Evolutionary conservation across 345 rosid species (phyloP), one percentile per base, ranked within the genome.

Genomic region (Carallia brachiata): DNA sequence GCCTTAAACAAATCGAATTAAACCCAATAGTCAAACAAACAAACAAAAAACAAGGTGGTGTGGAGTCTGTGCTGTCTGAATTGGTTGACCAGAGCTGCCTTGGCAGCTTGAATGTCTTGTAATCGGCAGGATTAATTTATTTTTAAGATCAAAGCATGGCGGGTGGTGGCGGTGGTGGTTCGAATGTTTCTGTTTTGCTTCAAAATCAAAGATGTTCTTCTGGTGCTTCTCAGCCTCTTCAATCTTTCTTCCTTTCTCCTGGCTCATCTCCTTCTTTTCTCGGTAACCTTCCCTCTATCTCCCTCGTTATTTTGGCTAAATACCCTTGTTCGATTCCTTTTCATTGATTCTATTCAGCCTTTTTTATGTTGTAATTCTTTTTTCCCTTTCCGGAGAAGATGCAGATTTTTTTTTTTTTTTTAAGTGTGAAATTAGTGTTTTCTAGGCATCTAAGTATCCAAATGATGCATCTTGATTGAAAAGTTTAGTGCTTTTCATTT

Each of bases 231-330:
- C 74, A 76, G 54, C 56, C 83, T 53, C 75, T 70, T 9, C 84
- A 81, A 64, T 62, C 85, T 12, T 72, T 81, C 34, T 80, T 88
- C 80, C 73, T 88, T 31, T 74, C 86, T 40, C 74, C 86, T 69
- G 82, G 79, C 59, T 70, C 88, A 57, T 78, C 86, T 71, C 73
- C 84, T 71, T 27, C 83, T 63, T 82, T 80, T 69, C 80, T 81
- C 1, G 89, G 91, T 87, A 86, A 27, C 15, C 47, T 10, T 23
- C 52, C 61, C 10, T 39, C 58, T 12, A 68, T 61, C 27, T 62
- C 19, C n/a, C 58, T 39, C 36, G 48, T 9, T 9, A 32, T 34
- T 15, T 16, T 7, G 19, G 59, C 18, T 23, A 2, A 13, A n/a
- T 52, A 6, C 18, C 17, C n/a, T 4, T 52, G 16, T 52, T 52